These are phyloP conservation scores for Hygrophorus pudorinus DNA, from an alignment of 768 basidiomycete species.

Conservation along the genomic window DNA sequence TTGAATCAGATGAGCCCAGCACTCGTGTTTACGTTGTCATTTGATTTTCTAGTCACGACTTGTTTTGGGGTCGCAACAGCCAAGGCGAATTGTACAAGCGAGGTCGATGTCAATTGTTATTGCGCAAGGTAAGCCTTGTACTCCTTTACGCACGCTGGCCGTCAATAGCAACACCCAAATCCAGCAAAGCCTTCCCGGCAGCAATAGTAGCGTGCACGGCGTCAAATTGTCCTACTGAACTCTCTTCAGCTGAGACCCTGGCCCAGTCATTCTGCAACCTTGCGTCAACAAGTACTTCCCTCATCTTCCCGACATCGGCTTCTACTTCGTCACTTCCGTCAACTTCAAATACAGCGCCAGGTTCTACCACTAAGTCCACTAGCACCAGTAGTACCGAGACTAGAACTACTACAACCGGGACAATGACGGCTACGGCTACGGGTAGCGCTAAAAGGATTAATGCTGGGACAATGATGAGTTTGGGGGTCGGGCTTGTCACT, in stretches of 20 bases:
- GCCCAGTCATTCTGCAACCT: constrained; percentile 39
- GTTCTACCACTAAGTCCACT: not conserved
- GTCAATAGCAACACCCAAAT: not conserved
- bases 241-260: constrained; percentile 30
- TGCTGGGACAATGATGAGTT: too few species aligned
- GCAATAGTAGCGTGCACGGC: constrained; percentile 29
- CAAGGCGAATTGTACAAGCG: constrained; percentile 30
- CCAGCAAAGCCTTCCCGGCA: constrained; percentile 24
- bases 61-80: constrained; percentile 32
- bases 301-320: constrained; percentile 25
- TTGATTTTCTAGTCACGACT: constrained; percentile 26
- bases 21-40: not conserved
- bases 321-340: constrained; percentile 5
- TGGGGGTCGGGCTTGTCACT: too few species aligned
- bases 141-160: too few species aligned
- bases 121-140: constrained; percentile 25
- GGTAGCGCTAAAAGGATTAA: too few species aligned
- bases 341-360: not conserved
- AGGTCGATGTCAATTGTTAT: constrained; percentile 40
- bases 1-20: not conserved
- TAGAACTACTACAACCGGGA: too few species aligned
- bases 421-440: too few species aligned
- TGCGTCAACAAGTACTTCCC: constrained; percentile 23
- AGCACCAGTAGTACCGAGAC: not conserved
- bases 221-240: constrained; percentile 24